phyloP scores from a whole-genome alignment of 2,329 filamentous ascomycete species.

The Paecilomyces variotii region DNA sequence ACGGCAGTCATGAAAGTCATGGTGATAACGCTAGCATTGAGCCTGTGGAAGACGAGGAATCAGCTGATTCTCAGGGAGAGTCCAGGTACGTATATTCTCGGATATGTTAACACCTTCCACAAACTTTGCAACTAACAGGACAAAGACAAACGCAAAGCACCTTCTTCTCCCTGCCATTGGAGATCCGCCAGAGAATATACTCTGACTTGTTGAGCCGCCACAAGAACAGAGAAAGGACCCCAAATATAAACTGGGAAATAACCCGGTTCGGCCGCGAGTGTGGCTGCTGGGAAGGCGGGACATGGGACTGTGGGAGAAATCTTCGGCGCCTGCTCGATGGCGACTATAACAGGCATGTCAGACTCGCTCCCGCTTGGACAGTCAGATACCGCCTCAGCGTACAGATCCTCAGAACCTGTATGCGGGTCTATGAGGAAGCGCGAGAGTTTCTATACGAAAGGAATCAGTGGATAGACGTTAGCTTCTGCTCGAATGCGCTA shows the following conservation, averaged over 20 bases:
- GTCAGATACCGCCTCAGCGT: not conserved
- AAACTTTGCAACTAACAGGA: not conserved
- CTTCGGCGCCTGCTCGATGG: not conserved
- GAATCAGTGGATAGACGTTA: not conserved
- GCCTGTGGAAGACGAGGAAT: not conserved
- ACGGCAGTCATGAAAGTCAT: not conserved
- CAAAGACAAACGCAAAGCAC: not conserved
- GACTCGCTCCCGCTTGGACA: not conserved
- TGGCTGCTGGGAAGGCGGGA: not conserved
- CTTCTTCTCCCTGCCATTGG: not conserved
- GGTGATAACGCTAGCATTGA: not conserved
- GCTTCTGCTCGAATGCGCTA: not conserved
- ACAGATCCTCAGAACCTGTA: not conserved
- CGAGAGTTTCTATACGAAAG: not conserved
- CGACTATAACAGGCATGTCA: not conserved
- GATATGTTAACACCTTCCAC: not conserved
- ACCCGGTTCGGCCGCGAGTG: not conserved
- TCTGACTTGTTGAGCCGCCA: not conserved
- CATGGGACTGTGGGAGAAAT: not conserved
- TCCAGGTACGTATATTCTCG: not conserved
- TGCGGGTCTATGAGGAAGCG: not conserved
- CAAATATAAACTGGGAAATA: not conserved
- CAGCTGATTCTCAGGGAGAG: not conserved
- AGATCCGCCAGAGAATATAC: not conserved
- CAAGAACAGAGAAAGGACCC: not conserved